These are phyloP conservation scores for Kodamaea laetipori DNA, from an alignment of 805 yeast genomes.

Conservation along the genomic window DNA sequence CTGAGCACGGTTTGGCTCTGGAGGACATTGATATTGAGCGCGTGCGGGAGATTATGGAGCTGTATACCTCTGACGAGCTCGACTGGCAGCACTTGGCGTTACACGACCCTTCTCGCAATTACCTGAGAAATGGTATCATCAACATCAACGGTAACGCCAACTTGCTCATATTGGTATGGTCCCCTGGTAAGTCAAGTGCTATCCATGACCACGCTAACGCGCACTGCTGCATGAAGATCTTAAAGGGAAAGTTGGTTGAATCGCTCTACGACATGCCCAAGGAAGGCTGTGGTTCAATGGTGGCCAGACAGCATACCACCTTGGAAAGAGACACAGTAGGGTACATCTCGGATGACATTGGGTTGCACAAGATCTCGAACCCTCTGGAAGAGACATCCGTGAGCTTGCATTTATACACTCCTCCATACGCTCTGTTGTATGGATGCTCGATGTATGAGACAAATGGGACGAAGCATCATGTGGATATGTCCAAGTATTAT, in stretches of 20 bases:
- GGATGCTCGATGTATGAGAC: slow-evolving; percentile 57
- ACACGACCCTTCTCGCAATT: slow-evolving; percentile 50
- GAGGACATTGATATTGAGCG: slow-evolving; percentile 55
- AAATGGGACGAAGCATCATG: slow-evolving; percentile 54
- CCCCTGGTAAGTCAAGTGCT: slow-evolving; percentile 61
- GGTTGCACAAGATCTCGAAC: slow-evolving; percentile 65
- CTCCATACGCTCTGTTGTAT: slow-evolving; percentile 68
- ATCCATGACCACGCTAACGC: slow-evolving; percentile 79
- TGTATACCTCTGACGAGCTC: slow-evolving; percentile 46
- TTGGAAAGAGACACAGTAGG: slow-evolving; percentile 51
- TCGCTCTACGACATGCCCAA: slow-evolving; percentile 55
- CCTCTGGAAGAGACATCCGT: slow-evolving; percentile 48
- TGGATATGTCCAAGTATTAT: slow-evolving; percentile 59
- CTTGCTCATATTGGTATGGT: slow-evolving; percentile 68
- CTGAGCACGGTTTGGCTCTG: slow-evolving; percentile 37
- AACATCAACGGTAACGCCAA: slow-evolving; percentile 73
- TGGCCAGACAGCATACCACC: slow-evolving; percentile 27
- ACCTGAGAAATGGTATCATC: slow-evolving; percentile 71
- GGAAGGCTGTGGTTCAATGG: slow-evolving; percentile 26
- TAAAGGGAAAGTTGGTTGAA: slow-evolving; percentile 61
- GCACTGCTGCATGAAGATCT: slow-evolving; percentile 72
- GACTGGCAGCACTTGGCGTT: slow-evolving; percentile 66
- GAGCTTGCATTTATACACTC: slow-evolving; percentile 72
- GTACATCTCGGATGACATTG: slow-evolving; percentile 66
- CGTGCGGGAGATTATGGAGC: slow-evolving; percentile 48